Evolutionary conservation across 139 green algal species (phyloP), one percentile per base, ranked within the genome.

Genomic region (Auxenochlorella pyrenoidosa): DNA sequence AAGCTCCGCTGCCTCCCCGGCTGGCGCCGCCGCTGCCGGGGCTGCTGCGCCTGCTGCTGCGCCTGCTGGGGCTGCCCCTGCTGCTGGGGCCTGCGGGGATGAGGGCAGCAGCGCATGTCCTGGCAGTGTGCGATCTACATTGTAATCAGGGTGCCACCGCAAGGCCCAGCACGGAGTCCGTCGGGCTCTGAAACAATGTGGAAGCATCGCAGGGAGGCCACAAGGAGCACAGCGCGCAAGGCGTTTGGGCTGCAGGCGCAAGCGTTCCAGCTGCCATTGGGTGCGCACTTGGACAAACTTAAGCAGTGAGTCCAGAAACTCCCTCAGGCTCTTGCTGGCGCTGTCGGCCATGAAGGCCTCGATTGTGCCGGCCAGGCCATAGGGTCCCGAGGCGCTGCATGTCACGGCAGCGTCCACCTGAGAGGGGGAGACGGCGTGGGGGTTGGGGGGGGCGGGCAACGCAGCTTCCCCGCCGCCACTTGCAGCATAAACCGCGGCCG

Each of bases 291-390:
- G 36, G 22, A 54, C 41, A n/a, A 36, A 79, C 41, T 34, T 51
- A 12, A 34, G 34, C 21, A 76, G 13, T 22, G 63, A 63, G 10
- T 58, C 73, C 28, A 91, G 28, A 28, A 89, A 88, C 51, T 90
- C n/a, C 34, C 34, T 26, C n/a, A 89, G 38, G 47, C 72, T 75
- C 38, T 78, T 79, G 15, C 40, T 40, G 44, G 85, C 81, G 0
- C 79, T 43, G 18, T 84, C 79, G 28, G 59, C 85, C 89, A 92
- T 90, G 80, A 90, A 92, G 10, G 38, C n/a, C 59, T 92, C 89
- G 16, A 92, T 90, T 1, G 89, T 76, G 47, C 78, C 70, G 44
- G 58, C 80, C 2, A 92, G 59, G 4, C 89, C 85, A 30, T 86
- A 90, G 41, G 85, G 85, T 0, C 89, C 89, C 22, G 79, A 38